Percentiles rank a stretch among this genome's conserved stretches.
Conservation (phyloP, 1,139 yeast genomes). For the Debaryomyces robertsiae region DNA sequence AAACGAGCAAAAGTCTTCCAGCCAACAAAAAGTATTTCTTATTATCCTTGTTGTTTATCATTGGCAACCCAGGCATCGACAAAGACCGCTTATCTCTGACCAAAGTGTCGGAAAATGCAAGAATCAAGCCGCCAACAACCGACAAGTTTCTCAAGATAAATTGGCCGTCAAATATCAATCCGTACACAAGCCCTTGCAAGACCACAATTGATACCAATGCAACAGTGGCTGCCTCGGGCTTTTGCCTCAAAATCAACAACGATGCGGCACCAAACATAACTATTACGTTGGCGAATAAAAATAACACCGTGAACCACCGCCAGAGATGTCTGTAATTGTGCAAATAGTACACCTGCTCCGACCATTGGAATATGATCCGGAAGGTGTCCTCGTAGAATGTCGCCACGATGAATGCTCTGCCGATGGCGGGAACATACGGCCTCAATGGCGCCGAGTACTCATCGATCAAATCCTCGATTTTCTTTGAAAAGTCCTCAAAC, state of each 20-base stretch:
- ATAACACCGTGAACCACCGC: constrained; percentile 71
- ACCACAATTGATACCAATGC: constrained; percentile 73
- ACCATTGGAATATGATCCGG: constrained; percentile 87
- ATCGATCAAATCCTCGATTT: constrained; percentile 51
- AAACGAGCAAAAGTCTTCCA: constrained; percentile 84
- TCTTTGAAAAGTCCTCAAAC: constrained; percentile 50
- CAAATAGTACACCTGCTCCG: constrained; percentile 84
- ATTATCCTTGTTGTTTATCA: constrained; percentile 78
- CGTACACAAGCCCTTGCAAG: constrained; percentile 87
- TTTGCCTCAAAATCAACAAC: constrained; percentile 69
- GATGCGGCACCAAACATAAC: constrained; percentile 77
- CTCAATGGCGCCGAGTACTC: constrained; percentile 52
- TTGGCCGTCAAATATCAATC: constrained; percentile 77
- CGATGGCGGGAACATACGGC: constrained; percentile 83
- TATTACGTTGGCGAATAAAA: constrained; percentile 63
- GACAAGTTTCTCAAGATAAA: constrained; percentile 86
- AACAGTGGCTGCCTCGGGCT: constrained; percentile 71
- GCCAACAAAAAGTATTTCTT: constrained; percentile 85
- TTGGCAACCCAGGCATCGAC: constrained; percentile 88
- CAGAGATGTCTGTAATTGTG: constrained; percentile 81
- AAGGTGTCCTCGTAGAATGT: constrained; percentile 91
- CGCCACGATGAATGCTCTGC: constrained; percentile 88
- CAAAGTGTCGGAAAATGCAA: constrained; percentile 88
- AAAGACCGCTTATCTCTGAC: constrained; percentile 73
- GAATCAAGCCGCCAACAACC: constrained; percentile 88